Evolutionary conservation across 1,139 yeast genomes (phyloP), one percentile per base, ranked within the genome.

Genomic region (Pichia sp.): DNA sequence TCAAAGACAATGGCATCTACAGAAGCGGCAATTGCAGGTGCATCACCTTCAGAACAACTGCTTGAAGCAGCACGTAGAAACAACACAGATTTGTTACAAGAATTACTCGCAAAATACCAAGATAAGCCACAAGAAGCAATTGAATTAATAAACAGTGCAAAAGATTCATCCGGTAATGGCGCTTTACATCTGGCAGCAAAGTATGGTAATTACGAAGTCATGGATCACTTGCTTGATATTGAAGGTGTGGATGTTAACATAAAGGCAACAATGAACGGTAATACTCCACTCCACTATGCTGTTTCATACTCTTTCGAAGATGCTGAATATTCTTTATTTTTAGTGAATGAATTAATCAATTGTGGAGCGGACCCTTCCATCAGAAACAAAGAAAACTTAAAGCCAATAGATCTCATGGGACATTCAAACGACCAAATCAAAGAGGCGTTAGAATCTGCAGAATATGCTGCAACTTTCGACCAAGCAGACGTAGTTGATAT

Each of bases 171-270:
- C 37, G 88, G 90, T n/a, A 89, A 89, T 69, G 72, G 90, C 1
- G 79, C 94, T 4, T 72, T 93, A 44, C 98, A 93, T 67, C 67
- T 93, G 43, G 89, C 96, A 22, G 85, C 95, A 35, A 75, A 74
- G 52, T 75, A 80, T 56, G 98, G 98, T 3, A 79, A 89, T 50
- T 87, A 85, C 79, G 97, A 90, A 59, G 88, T 88, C 38, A 72
- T 93, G 61, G 98, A 93, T 62, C 70, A 75, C 41, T 71, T 93
- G 27, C 73, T 93, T 53, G 98, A 93, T 63, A 82, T 85, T 49
- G 96, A 87, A 53, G 97, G 96, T 3, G 91, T 91, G 21, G 96
- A 90, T 58, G 82, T 91, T 37, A 96, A 93, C 63, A 93, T 96
- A 0, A 65, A 69, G 40, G 87, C 87, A 65, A 72, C 82, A 38